Percentiles rank a stretch among this genome's conserved stretches.
Evolutionary conservation across 352 stramenopile genomes (phyloP).

Genomic region (Globisporangium carolinianum): DNA sequence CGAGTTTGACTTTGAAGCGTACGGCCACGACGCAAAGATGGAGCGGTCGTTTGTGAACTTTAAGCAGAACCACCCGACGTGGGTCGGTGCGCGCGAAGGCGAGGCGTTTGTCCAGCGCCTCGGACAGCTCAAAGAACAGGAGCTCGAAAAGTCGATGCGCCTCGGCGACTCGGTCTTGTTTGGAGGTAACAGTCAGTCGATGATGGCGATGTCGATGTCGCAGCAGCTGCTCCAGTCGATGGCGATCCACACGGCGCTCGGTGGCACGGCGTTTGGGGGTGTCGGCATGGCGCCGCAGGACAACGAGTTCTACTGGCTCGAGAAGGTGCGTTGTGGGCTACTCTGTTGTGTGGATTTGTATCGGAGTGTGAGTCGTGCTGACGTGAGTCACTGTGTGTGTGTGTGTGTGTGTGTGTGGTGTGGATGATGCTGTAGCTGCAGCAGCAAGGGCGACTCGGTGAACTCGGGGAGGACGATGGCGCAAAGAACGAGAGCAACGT

Average conservation of each 20-base stretch:
- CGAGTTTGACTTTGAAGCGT: conserved; percentile 97
- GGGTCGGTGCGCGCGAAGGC: conserved; percentile 70
- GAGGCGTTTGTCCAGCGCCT: conserved; percentile 66
- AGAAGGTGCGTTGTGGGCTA: conserved; percentile 47
- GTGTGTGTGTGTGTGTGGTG: conserved; percentile 1
- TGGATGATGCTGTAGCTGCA: conserved; percentile 37
- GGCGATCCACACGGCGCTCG: conserved; percentile 74
- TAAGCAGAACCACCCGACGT: conserved; percentile 87
- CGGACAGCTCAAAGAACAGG: conserved; percentile 67
- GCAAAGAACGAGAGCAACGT: conserved; percentile 30
- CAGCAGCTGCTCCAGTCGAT: conserved; percentile 85
- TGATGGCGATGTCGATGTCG: conserved; percentile 58
- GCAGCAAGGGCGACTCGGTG: conserved; percentile 42
- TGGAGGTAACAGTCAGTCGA: conserved; percentile 24
- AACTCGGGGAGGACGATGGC: conserved; percentile 25
- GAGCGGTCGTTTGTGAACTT: conserved; percentile 98
- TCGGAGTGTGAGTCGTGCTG: not conserved
- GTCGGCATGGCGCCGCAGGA: conserved; percentile 50
- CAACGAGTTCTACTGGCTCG: conserved; percentile 87
- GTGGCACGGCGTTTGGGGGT: conserved; percentile 26
- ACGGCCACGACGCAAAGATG: conserved; percentile 93
- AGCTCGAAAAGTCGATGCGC: conserved; percentile 84
- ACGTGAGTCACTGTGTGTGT: no score
- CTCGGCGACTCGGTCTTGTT: conserved; percentile 81
- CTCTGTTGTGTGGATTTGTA: not conserved